Evolutionary conservation across 2,329 filamentous ascomycete species (phyloP).

Genomic region (Epichloe sylvatica): DNA sequence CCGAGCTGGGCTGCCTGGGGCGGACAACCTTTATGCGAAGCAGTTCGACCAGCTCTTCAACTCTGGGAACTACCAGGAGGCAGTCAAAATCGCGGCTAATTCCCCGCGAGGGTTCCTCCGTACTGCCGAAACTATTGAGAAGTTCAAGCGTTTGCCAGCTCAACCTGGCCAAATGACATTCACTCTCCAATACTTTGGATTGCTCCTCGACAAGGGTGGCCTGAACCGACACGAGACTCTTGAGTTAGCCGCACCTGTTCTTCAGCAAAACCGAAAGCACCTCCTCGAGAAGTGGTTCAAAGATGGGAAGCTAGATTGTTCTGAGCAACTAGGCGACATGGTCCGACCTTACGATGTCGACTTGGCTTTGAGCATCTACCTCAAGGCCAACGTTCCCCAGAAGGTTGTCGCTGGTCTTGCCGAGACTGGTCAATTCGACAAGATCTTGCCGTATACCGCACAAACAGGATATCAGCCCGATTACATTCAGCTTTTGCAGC

Average conservation of each 20-base stretch:
- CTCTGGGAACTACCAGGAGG: constrained; percentile 68
- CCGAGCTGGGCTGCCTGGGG: constrained; percentile 81
- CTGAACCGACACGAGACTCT: constrained; percentile 89
- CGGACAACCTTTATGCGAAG: constrained; percentile 81
- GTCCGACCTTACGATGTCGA: constrained; percentile 80
- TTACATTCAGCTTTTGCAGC: constrained; percentile 80
- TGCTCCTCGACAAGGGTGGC: constrained; percentile 87
- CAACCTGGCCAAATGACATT: constrained; percentile 79
- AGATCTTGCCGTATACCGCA: constrained; percentile 83
- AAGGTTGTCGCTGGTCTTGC: constrained; percentile 94
- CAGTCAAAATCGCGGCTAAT: constrained; percentile 91
- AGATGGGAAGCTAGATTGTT: constrained; percentile 90
- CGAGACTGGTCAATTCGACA: constrained; percentile 91
- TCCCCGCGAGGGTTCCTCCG: constrained; percentile 91
- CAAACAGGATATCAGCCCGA: constrained; percentile 86
- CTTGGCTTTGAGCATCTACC: constrained; percentile 77
- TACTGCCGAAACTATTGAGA: constrained; percentile 87
- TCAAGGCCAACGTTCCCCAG: constrained; percentile 76
- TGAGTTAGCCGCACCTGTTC: constrained; percentile 81
- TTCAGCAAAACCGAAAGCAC: constrained; percentile 88
- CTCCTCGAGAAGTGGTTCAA: constrained; percentile 95
- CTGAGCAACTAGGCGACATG: constrained; percentile 90
- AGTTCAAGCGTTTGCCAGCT: constrained; percentile 76
- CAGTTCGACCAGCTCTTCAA: constrained; percentile 83
- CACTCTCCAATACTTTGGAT: constrained; percentile 94